phyloP scores from a whole-genome alignment of 352 stramenopile species.

The Globisporangium apiculatum region DNA sequence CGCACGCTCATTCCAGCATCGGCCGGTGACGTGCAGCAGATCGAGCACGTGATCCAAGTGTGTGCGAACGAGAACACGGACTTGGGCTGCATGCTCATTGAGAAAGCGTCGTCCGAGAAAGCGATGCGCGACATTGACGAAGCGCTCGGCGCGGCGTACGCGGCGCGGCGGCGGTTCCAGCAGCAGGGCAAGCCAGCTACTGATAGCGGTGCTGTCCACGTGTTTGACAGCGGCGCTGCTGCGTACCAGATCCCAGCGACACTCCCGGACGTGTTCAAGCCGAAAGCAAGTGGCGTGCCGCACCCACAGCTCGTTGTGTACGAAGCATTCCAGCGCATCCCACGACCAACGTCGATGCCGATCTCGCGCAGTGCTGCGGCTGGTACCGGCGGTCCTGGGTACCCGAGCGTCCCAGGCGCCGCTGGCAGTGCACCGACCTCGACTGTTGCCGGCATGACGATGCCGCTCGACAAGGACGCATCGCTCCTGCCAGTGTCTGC shows the following conservation, averaged over 20 bases:
- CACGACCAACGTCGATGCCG: conserved; percentile 87
- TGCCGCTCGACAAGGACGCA: conserved; percentile 32
- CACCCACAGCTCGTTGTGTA: conserved; percentile 96
- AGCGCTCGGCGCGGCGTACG: conserved; percentile 83
- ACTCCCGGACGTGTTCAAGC: conserved; percentile 93
- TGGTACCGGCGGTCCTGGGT: conserved; percentile 10
- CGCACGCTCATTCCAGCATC: conserved; percentile 87
- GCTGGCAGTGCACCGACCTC: conserved; percentile 4
- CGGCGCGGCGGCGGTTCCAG: conserved; percentile 74
- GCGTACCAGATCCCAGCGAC: conserved; percentile 57
- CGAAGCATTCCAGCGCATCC: conserved; percentile 96
- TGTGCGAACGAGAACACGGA: conserved; percentile 99
- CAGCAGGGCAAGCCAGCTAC: conserved; percentile 80
- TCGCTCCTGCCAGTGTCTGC: neutral
- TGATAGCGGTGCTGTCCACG: conserved; percentile 39
- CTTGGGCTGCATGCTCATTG: conserved; percentile 98
- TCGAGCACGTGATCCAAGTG: conserved; percentile 97
- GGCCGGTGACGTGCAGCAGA: conserved; percentile 84
- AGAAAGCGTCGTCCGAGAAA: conserved; percentile 99
- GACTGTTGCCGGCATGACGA: neutral
- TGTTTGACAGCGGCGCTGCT: conserved; percentile 54
- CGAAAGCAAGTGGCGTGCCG: conserved; percentile 89
- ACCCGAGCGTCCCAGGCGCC: conserved; percentile 22
- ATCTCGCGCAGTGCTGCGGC: conserved; percentile 29
- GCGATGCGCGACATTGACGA: conserved; percentile 98